phyloP scores from a whole-genome alignment of 1,284 basidiomycete species.

The Meira nashicola region DNA sequence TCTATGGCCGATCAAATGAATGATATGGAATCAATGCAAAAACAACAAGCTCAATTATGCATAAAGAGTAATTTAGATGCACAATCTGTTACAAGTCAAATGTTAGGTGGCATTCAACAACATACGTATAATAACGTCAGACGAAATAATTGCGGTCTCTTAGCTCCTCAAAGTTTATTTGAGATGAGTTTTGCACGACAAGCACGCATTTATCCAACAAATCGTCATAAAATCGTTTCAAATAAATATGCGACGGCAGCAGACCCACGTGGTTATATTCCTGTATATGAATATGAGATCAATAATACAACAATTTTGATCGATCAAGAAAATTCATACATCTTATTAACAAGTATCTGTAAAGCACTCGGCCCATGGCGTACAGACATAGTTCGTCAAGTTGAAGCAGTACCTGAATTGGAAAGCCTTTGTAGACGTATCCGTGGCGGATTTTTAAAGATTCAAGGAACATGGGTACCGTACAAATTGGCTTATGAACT shows the following conservation, averaged over 20 bases:
- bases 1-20: too few relatives aligned
- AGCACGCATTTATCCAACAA: neutral
- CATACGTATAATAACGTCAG: too few relatives aligned
- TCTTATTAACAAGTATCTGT: constrained; percentile 34
- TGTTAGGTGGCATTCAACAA: too few relatives aligned
- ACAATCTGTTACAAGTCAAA: too few relatives aligned
- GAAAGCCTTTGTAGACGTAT: constrained; percentile 12
- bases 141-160: too few relatives aligned
- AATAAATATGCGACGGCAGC: neutral
- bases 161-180: neutral
- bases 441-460: constrained; percentile 35
- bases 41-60: too few relatives aligned
- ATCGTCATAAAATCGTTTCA: neutral
- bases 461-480: constrained; percentile 36
- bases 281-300: constrained; percentile 32
- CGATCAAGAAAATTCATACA: constrained; percentile 29
- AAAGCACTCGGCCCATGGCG: constrained; percentile 25
- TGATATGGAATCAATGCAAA: too few relatives aligned
- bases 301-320: constrained; percentile 33
- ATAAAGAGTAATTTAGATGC: too few relatives aligned
- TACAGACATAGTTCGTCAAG: constrained; percentile 28
- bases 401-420: constrained; percentile 10
- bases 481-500: constrained; percentile 30
- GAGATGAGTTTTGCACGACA: neutral
- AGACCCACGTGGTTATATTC: constrained; percentile 1